phyloP scores from a whole-genome alignment of 768 basidiomycete species.

The Boletus rubroflammeus region DNA sequence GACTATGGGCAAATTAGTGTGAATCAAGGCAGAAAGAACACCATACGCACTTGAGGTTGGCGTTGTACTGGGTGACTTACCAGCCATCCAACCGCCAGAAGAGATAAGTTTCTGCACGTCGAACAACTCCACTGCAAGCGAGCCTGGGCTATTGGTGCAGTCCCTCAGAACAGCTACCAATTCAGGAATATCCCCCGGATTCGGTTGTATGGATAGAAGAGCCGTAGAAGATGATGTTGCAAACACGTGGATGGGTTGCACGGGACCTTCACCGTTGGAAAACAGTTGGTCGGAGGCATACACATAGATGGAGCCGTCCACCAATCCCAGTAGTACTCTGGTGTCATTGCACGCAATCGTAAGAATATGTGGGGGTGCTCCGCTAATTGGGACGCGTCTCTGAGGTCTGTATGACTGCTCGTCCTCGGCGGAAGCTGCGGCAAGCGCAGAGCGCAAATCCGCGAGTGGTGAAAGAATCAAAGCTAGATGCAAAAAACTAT shows the following conservation, averaged over 20 bases:
- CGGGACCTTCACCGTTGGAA: slow-evolving; percentile 39
- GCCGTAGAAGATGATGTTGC: slow-evolving; percentile 41
- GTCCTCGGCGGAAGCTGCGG: slow-evolving; percentile 36
- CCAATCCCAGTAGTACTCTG: slow-evolving; percentile 54
- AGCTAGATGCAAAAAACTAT: slow-evolving; percentile 34
- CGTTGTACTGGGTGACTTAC: slow-evolving; percentile 44
- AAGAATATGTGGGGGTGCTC: slow-evolving; percentile 50
- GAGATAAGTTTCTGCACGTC: slow-evolving; percentile 50
- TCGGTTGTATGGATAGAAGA: slow-evolving; percentile 55
- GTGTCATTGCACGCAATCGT: slow-evolving; percentile 58
- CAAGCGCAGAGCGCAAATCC: slow-evolving; percentile 55
- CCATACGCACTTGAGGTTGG: slow-evolving; percentile 57
- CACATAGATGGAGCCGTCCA: slow-evolving; percentile 55
- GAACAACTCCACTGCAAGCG: slow-evolving; percentile 54
- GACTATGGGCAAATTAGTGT: slow-evolving; percentile 40
- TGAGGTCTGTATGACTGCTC: slow-evolving; percentile 49
- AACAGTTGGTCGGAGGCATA: slow-evolving; percentile 56
- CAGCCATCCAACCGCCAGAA: slow-evolving; percentile 52
- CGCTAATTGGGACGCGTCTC: slow-evolving; percentile 43
- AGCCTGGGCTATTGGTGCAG: slow-evolving; percentile 27
- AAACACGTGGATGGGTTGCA: slow-evolving; percentile 49
- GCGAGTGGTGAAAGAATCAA: slow-evolving; percentile 58
- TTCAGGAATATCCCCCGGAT: slow-evolving; percentile 58
- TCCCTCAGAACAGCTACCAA: slow-evolving; percentile 58
- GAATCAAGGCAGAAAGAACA: background rate